phyloP scores from a whole-genome alignment of 495 filamentous ascomycete species.

The Stereocaulon alpinum region DNA sequence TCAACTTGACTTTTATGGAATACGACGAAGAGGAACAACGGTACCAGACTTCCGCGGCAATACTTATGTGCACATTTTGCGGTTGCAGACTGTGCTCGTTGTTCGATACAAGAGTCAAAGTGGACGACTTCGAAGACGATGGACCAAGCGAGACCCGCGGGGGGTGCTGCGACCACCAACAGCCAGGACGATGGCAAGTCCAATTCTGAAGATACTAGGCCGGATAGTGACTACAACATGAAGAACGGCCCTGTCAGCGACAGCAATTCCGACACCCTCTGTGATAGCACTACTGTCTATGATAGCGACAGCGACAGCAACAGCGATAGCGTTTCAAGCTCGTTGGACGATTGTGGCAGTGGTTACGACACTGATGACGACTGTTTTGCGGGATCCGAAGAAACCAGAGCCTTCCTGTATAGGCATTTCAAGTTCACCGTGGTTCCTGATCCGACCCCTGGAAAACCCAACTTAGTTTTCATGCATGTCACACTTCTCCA shows the following conservation, averaged over 20 bases:
- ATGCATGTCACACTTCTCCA: no score
- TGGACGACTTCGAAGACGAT: conserved; percentile 3
- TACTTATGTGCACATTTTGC: not conserved
- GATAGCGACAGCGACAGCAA: conserved; percentile 3
- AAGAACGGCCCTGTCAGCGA: no score
- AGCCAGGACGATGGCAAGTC: no score
- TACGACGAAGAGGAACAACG: not conserved
- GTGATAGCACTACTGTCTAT: no score
- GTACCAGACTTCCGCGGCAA: not conserved
- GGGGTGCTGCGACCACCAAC: no score
- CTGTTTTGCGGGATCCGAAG: not conserved
- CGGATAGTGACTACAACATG: not conserved
- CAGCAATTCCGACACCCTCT: no score
- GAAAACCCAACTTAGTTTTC: not conserved
- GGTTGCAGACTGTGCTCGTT: not conserved
- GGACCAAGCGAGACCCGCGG: no score
- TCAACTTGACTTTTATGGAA: not conserved
- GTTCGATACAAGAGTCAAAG: not conserved
- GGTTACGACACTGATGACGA: no score
- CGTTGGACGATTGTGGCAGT: no score
- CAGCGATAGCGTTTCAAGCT: no score
- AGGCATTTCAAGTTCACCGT: conserved; percentile 1
- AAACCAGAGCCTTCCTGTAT: not conserved
- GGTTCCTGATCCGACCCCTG: not conserved
- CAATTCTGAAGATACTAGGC: not conserved